Evolutionary conservation across 2,329 filamentous ascomycete genomes (phyloP), one percentile per base, ranked within the genome.

Genomic region (Fusarium sambucinum): DNA sequence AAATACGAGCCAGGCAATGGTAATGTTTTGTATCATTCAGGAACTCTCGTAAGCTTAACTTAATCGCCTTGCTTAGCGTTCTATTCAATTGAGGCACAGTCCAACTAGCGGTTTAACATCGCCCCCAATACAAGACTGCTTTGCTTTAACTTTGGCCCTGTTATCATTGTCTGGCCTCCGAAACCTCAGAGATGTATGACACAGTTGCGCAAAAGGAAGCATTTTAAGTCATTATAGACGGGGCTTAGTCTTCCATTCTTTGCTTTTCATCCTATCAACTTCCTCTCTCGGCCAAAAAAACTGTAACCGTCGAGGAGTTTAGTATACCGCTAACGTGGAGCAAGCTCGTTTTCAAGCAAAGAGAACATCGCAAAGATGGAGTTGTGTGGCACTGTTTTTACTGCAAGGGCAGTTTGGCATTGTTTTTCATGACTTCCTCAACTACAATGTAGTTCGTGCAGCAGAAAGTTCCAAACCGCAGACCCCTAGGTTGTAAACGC

Each of bases 281-380:
- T 51, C 42, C 40, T 41, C 29, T 37, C 60, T 3, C 4, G 23
- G 30, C 53, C 60, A 64, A 53, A 65, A 65, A 35, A 32, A 44
- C 42, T 23, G 11, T 33, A n/a, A 35, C 25, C 10, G 12, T 42
- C 21, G 32, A 23, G 19, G 5, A 23, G 19, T 17, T 38, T 14
- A 17, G 11, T 30, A 47, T 21, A 21, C 27, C 42, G 27, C 30
- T 59, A 16, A 25, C 11, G n/a, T 7, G 6, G 19, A 23, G 13
- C 10, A 33, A 37, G 37, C 35, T 53, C 21, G 19, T 14, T 64
- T 64, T 64, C 60, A 64, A 46, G 30, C 25, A 59, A 21, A 13
- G 11, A 30, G 45, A 53, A 13, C 53, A 65, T 64, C 53, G 53
- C 61, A 65, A 21, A 37, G 37, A 64, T 64, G 42, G 11, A n/a